Percentiles rank a stretch among this genome's conserved stretches.
Evolutionary conservation across 345 rosid species (phyloP).

Genomic region (Eucalyptus polybractea): DNA sequence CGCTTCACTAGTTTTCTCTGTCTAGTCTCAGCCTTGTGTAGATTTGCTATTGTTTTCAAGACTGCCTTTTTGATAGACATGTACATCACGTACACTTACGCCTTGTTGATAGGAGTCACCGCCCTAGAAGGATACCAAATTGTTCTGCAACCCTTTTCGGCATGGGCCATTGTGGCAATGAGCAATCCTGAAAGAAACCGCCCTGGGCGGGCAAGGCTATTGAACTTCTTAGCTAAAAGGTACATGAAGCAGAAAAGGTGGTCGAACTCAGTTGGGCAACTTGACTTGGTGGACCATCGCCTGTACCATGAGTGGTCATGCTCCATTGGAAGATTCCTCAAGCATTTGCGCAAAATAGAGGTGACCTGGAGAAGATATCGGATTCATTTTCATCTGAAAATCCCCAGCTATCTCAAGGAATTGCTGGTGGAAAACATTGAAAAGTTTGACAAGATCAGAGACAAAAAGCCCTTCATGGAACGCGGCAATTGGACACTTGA

Average conservation of each 20-base stretch:
- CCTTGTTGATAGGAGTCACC: slow-evolving; percentile 14
- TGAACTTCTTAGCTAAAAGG: not conserved
- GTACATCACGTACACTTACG: slow-evolving; percentile 6
- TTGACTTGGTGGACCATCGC: not conserved
- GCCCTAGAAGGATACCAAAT: slow-evolving; percentile 5
- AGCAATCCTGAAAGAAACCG: not conserved
- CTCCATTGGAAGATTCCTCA: not conserved
- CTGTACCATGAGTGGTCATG: not conserved
- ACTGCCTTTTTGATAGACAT: not conserved
- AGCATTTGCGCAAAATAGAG: not conserved
- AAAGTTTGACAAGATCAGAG: not conserved
- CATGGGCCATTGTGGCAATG: not conserved
- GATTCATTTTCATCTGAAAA: not conserved
- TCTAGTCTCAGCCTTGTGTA: not conserved
- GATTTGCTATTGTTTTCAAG: not conserved
- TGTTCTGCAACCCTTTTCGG: not conserved
- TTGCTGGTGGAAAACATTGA: not conserved
- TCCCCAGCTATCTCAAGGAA: not conserved
- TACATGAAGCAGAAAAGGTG: not conserved
- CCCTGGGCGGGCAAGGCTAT: not conserved
- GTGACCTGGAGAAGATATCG: not conserved
- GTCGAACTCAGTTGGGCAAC: not conserved
- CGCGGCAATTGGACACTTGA: not conserved
- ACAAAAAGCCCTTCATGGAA: not conserved
- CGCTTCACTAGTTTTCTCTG: not conserved